Evolutionary conservation across 352 stramenopile genomes (phyloP), one percentile per base, ranked within the genome.

Genomic region (Phytopythium delawarense): DNA sequence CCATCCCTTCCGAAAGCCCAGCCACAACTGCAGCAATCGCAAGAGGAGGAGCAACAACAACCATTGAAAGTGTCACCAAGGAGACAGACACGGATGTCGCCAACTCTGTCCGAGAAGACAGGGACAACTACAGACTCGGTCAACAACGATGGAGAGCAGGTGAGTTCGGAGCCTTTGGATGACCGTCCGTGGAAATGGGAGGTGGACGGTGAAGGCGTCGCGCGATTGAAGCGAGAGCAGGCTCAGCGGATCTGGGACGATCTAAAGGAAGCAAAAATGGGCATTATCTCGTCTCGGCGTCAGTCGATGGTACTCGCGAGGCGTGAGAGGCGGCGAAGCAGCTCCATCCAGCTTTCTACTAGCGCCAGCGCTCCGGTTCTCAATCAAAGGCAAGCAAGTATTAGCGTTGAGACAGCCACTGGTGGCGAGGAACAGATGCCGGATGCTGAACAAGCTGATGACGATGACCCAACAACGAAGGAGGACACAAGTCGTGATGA

Each of bases 241-340:
- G 84, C 84, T 0, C 56, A 81, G 32, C 62, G 68, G 18, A 74
- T 93, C 20, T 93, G 84, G 84, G 59, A 78, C 20, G 55, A 74
- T 0, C 75, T 93, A 56, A 89, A 89, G 42, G 57, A 48, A 0
- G 69, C 37, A 1, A 90, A 89, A 54, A 60, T 87, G 7, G 78
- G 84, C 18, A 30, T 53, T 4, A 32, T 72, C 7, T 35, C 49
- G 21, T 34, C 55, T 18, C 71, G 65, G 0, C 70, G 75, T 1
- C 67, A 76, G 21, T 72, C 72, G 0, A 54, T 72, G 2, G 56
- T 69, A 9, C 21, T 62, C 12, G 58, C 64, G 15, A 69, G 57
- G 25, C 67, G 74, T 8, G 59, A 62, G 12, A 63, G 57, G 1
- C 72, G 76, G 28, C 63, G 57, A 59, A 70, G 49, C 32, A 51